A percentile compares a stretch with the other conserved stretches of the same genome.
Conservation (phyloP, 306 rosid genomes). For the Dalbergia oliveri region DNA sequence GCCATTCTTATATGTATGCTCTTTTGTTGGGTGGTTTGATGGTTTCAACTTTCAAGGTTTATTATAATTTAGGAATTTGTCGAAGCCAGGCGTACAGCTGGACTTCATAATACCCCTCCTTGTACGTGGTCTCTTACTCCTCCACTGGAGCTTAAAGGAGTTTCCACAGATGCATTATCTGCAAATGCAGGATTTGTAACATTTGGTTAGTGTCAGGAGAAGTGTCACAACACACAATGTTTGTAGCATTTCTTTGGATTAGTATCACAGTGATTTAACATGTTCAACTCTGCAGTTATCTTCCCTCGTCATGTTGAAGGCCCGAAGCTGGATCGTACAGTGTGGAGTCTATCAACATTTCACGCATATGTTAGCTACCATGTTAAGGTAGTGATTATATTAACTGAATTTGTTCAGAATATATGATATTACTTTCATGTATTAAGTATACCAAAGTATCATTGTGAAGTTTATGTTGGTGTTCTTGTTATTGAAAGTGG, state of each 20-base stretch:
- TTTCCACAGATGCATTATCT: constrained; percentile 73
- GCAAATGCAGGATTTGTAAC: constrained; percentile 97
- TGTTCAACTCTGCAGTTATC: constrained; percentile 75
- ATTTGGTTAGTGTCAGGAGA: constrained; percentile 74
- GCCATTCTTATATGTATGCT: constrained; percentile 37
- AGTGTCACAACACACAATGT: neutral
- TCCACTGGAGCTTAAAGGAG: constrained; percentile 79
- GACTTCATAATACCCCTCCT: constrained; percentile 83
- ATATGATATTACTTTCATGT: constrained; percentile 19
- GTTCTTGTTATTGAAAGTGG: neutral
- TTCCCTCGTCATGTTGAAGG: constrained; percentile 95
- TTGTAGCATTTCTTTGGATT: constrained; percentile 30
- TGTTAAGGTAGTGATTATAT: constrained; percentile 76
- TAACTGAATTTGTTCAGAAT: constrained; percentile 25
- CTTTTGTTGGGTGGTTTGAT: constrained; percentile 43
- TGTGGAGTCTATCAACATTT: constrained; percentile 91
- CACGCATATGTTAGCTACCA: constrained; percentile 98
- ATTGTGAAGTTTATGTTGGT: constrained; percentile 14
- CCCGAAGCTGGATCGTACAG: constrained; percentile 85
- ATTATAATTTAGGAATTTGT: constrained; percentile 81
- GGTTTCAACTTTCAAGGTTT: constrained; percentile 44
- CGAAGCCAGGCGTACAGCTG: constrained; percentile 95
- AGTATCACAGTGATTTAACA: constrained; percentile 21
- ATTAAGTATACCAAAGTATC: constrained; percentile 21
- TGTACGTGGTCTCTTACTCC: constrained; percentile 89